A percentile compares a stretch with the other conserved stretches of the same genome.
These are phyloP conservation scores for Globisporangium irregulare DNA, from an alignment of 352 stramenopile genomes.

Conservation along the genomic window DNA sequence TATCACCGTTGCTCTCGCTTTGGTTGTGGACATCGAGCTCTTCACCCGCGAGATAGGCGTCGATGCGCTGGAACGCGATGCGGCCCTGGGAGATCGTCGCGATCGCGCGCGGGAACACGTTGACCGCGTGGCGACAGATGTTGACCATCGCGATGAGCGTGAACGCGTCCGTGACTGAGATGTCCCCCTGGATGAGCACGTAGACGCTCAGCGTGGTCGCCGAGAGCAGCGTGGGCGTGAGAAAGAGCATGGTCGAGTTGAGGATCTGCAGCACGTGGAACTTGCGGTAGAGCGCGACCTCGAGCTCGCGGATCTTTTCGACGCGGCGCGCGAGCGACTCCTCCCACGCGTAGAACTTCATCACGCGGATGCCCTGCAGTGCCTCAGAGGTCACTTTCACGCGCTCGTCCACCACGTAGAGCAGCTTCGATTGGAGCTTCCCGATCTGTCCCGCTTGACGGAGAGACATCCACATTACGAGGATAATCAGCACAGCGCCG, in stretches of 20 bases:
- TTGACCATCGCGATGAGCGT: conserved; percentile 38
- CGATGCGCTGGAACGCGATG: conserved; percentile 26
- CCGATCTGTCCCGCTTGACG: conserved; percentile 5
- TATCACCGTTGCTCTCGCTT: background rate
- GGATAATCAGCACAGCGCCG: background rate
- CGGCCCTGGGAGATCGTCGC: conserved; percentile 22
- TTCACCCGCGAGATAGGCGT: conserved; percentile 26
- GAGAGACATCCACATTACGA: conserved; percentile 5
- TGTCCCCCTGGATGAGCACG: conserved; percentile 27
- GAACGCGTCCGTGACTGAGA: conserved; percentile 50
- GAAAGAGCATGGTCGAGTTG: conserved; percentile 56
- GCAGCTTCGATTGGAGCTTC: conserved; percentile 5
- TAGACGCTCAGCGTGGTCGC: conserved; percentile 43
- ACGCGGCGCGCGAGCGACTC: conserved; percentile 16
- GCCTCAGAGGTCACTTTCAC: conserved; percentile 88
- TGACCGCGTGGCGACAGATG: conserved; percentile 28
- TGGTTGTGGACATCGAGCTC: conserved; percentile 16
- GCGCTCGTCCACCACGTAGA: conserved; percentile 25
- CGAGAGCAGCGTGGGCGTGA: conserved; percentile 30
- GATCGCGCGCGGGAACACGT: conserved; percentile 27
- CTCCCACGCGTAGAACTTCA: conserved; percentile 78
- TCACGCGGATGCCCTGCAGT: conserved; percentile 63
- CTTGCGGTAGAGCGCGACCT: conserved; percentile 19
- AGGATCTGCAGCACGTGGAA: conserved; percentile 61
- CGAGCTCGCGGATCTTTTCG: conserved; percentile 16